Evolutionary conservation across 306 rosid genomes (phyloP).

Genomic region (Corylus avellana): DNA sequence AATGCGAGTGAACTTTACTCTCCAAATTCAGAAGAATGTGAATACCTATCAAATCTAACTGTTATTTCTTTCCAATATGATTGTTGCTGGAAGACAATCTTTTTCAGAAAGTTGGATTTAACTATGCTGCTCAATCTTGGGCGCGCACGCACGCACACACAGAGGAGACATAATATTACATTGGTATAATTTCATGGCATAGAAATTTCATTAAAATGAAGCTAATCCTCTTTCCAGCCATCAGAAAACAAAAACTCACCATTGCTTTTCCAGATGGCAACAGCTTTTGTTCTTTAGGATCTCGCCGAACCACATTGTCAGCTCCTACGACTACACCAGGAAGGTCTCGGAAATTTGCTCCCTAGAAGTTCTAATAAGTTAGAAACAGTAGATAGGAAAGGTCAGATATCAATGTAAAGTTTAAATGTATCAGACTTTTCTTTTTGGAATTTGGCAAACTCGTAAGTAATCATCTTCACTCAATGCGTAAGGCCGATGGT

Average conservation of each 20-base stretch:
- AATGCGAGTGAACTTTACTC: neutral
- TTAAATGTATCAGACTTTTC: slow-evolving; percentile 54
- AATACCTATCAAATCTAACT: neutral
- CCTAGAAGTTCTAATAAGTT: slow-evolving; percentile 46
- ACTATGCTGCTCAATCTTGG: neutral
- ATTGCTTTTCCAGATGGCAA: slow-evolving; percentile 86
- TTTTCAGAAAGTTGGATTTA: neutral
- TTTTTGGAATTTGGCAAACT: slow-evolving; percentile 87
- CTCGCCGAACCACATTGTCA: slow-evolving; percentile 82
- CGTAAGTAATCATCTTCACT: slow-evolving; percentile 70
- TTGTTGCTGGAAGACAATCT: neutral
- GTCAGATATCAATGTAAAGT: slow-evolving; percentile 20
- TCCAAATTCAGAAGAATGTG: neutral
- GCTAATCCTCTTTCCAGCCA: neutral
- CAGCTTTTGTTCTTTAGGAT: slow-evolving; percentile 34
- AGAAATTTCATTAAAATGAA: neutral
- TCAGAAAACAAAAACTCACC: slow-evolving; percentile 48
- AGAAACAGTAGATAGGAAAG: slow-evolving; percentile 27
- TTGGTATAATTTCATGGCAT: neutral
- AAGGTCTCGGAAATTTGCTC: slow-evolving; percentile 91
- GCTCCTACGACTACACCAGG: slow-evolving; percentile 87
- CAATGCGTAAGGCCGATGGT: slow-evolving; percentile 60
- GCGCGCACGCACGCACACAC: neutral
- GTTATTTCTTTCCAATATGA: neutral
- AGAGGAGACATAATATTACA: neutral